Conservation (phyloP, 177 flowering plant genomes). For the Vitis hybrid region DNA sequence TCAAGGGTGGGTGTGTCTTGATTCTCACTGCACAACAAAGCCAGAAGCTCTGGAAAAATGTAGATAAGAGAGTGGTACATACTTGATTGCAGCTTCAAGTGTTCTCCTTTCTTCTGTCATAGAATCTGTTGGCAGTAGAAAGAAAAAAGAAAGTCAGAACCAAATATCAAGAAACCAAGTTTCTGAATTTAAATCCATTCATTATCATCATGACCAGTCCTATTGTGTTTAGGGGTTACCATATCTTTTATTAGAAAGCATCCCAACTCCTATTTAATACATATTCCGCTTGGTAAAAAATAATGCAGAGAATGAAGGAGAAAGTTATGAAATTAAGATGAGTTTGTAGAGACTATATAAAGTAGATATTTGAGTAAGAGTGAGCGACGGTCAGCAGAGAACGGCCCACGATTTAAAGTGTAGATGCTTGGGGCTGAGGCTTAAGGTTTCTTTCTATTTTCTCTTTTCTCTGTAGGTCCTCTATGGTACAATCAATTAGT, state of each 20-base stretch:
- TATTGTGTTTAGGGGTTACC: not conserved
- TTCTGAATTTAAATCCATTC: not conserved
- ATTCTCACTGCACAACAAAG: not conserved
- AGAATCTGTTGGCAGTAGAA: conserved; percentile 52
- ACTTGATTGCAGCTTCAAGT: conserved; percentile 83
- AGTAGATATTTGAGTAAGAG: too few relatives aligned
- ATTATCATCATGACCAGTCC: not conserved
- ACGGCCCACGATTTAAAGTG: too few relatives aligned
- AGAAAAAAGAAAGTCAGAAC: not conserved
- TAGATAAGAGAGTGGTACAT: conserved; percentile 16
- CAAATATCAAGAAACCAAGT: not conserved
- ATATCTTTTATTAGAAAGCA: too few relatives aligned
- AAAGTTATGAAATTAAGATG: too few relatives aligned
- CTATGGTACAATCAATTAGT: too few relatives aligned
- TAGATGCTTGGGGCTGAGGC: not conserved
- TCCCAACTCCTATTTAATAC: too few relatives aligned
- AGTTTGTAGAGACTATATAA: too few relatives aligned
- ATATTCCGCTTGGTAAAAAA: too few relatives aligned
- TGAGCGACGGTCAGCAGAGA: too few relatives aligned
- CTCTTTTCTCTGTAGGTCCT: too few relatives aligned
- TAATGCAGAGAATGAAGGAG: too few relatives aligned
- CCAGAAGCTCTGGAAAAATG: not conserved
- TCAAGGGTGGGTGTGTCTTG: not conserved
- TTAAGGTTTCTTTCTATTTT: not conserved
- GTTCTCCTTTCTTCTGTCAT: conserved; percentile 64